Percentiles rank a stretch among this genome's conserved stretches.
Evolutionary conservation across 371 early-diverging fungal genomes (phyloP).

Genomic region (Mortierella sp.): DNA sequence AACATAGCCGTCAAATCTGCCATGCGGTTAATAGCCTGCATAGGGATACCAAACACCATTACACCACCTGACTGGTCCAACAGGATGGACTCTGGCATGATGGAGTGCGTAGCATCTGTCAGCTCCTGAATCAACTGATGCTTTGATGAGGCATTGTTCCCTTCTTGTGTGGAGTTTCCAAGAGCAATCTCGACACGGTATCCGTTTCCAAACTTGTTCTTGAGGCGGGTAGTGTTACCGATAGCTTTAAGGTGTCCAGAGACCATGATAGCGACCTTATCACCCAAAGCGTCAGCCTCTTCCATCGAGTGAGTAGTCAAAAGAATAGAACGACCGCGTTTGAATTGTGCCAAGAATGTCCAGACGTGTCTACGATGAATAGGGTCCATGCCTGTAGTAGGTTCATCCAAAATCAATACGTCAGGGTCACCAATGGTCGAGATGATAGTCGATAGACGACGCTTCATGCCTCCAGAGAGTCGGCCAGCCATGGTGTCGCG

Average conservation of each 20-base stretch:
- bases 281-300: conserved; percentile 77
- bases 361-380: conserved; percentile 80
- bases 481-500: conserved; percentile 49
- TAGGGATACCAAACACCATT: conserved; percentile 71
- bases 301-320: conserved; percentile 83
- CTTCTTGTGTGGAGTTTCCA: conserved; percentile 9
- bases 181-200: conserved; percentile 63
- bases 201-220: conserved; percentile 76
- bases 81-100: conserved; percentile 63
- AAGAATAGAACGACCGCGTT: conserved; percentile 72
- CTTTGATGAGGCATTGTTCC: conserved; percentile 14
- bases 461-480: conserved; percentile 70
- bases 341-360: conserved; percentile 78
- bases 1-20: conserved; percentile 66
- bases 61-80: conserved; percentile 76
- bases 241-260: conserved; percentile 72
- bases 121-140: conserved; percentile 41
- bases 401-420: conserved; percentile 65
- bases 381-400: conserved; percentile 75
- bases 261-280: conserved; percentile 78
- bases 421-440: conserved; percentile 74
- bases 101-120: conserved; percentile 13
- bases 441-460: conserved; percentile 77
- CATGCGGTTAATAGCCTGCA: conserved; percentile 47
- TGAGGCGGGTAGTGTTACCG: conserved; percentile 74